Percentiles rank a stretch among this genome's conserved stretches.
phyloP scores from a whole-genome alignment of 805 yeast genomes.

The Ogataea salicorniae region DNA sequence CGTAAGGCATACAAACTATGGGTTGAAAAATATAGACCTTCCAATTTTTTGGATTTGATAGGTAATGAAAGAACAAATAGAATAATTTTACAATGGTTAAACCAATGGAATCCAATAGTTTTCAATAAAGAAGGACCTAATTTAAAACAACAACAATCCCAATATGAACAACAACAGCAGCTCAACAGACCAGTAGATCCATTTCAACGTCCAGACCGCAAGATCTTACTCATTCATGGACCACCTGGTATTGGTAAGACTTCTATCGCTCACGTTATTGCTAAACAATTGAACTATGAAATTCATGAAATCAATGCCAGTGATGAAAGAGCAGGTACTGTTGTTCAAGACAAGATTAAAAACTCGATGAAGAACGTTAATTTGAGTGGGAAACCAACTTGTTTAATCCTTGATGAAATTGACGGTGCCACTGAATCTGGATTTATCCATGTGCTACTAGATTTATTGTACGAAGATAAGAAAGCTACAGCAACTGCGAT shows the following conservation, averaged over 20 bases:
- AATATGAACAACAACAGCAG: constrained; percentile 1
- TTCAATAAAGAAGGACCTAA: constrained; percentile 36
- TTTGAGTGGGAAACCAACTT: constrained; percentile 62
- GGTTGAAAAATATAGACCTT: constrained; percentile 70
- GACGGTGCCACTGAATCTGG: constrained; percentile 74
- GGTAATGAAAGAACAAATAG: constrained; percentile 68
- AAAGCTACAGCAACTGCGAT: constrained; percentile 38
- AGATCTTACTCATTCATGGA: constrained; percentile 75
- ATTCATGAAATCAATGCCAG: constrained; percentile 84
- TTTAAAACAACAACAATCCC: neutral
- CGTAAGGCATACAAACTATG: constrained; percentile 24
- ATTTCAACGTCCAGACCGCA: constrained; percentile 53
- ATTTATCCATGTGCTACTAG: constrained; percentile 52
- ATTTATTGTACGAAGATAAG: constrained; percentile 53
- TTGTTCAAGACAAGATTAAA: constrained; percentile 47
- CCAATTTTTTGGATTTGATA: constrained; percentile 54
- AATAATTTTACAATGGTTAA: constrained; percentile 54
- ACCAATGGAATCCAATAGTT: constrained; percentile 60
- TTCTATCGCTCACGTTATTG: constrained; percentile 77
- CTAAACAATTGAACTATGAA: constrained; percentile 75
- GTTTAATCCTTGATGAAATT: constrained; percentile 83
- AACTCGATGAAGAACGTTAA: constrained; percentile 48
- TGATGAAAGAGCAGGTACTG: constrained; percentile 60
- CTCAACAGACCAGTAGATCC: constrained; percentile 35
- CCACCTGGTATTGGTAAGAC: constrained; percentile 96